Conservation (phyloP, 2,329 filamentous ascomycete species). For the Diplocarpon rosae region DNA sequence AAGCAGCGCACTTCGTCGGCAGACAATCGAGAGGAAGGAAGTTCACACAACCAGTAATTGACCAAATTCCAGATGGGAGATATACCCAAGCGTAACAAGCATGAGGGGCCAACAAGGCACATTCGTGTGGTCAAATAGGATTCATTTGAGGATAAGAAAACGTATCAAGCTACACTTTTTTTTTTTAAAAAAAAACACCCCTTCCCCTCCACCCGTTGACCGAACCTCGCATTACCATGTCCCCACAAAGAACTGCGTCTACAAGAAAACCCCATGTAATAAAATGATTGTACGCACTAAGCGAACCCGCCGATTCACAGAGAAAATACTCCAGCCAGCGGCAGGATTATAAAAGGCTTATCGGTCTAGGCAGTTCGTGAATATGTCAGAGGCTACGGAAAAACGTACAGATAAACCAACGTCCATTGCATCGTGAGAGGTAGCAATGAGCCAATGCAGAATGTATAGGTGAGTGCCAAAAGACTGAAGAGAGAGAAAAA, state of each 20-base stretch:
- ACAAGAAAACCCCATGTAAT: background rate
- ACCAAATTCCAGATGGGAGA: conserved; percentile 28
- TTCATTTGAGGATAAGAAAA: too few relatives aligned
- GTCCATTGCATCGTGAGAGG: conserved; percentile 16
- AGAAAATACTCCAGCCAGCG: conserved; percentile 21
- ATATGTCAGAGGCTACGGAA: conserved; percentile 22
- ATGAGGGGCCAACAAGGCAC: too few relatives aligned
- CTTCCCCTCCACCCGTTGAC: too few relatives aligned
- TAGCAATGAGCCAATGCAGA: conserved; percentile 21
- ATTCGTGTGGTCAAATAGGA: too few relatives aligned
- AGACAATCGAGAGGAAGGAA: conserved; percentile 31
- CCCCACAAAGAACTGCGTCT: background rate
- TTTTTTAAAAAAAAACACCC: too few relatives aligned
- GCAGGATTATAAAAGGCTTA: conserved; percentile 26
- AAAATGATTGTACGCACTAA: conserved; percentile 22
- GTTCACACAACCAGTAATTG: conserved; percentile 28
- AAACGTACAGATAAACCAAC: conserved; percentile 8
- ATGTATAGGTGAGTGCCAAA: conserved; percentile 23
- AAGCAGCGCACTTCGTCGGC: conserved; percentile 27
- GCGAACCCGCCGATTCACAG: conserved; percentile 23
- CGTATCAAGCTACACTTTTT: too few relatives aligned
- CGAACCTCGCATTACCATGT: too few relatives aligned
- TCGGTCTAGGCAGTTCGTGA: conserved; percentile 22
- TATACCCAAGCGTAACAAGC: conserved; percentile 5
- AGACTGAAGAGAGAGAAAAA: conserved; percentile 16